Base-by-base conservation (phyloP, 2,329 filamentous ascomycete genomes). In the Botrytis sinoallii region DNA sequence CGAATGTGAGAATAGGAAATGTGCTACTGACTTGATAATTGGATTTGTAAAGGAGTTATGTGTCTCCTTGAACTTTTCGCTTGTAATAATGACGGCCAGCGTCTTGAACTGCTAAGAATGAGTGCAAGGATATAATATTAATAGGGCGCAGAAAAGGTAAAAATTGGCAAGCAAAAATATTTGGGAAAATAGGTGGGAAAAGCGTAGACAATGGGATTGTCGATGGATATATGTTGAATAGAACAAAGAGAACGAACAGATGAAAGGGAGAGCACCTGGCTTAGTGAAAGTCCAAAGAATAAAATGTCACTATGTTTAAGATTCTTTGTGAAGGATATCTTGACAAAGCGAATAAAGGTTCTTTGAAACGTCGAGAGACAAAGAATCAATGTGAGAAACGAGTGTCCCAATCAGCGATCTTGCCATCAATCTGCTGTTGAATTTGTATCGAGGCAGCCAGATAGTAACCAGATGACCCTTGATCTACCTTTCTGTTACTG, bases 61-160 rank as follows among this genome's bases (percentile, higher is more conserved):
- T 32, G 48, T 42, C n/a, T 40, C n/a, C 38, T 57, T 69, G 38
- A n/a, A 59, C 6, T 3, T 57, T 60, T 29, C 12, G 61, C n/a
- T 72, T 44, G 9, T 67, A 6, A 57, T 32, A 40, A 52, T 59
- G 70, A 72, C 61, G 70, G 48, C 70, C 70, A 8, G 70, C 48
- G 61, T 57, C 70, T 59, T 59, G 22, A 59, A 46, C n/a, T n/a
- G 25, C 29, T 32, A 9, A 35, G 16, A 29, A 60, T 38, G n/a
- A 38, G 32, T 59, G 61, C 40, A 38, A 68, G 18, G 29, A 57
- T 46, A 29, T 22, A 7, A 4, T 52, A 38, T 40, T 3, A 18
- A 63, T 46, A 70, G 32, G 9, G 16, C 9, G 38, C 42, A 70
- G 55, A n/a, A 46, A 59, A 59, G 10, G 25, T 42, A 16, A 70